Conservation (phyloP, 495 filamentous ascomycete species). For the Zalerion maritima region DNA sequence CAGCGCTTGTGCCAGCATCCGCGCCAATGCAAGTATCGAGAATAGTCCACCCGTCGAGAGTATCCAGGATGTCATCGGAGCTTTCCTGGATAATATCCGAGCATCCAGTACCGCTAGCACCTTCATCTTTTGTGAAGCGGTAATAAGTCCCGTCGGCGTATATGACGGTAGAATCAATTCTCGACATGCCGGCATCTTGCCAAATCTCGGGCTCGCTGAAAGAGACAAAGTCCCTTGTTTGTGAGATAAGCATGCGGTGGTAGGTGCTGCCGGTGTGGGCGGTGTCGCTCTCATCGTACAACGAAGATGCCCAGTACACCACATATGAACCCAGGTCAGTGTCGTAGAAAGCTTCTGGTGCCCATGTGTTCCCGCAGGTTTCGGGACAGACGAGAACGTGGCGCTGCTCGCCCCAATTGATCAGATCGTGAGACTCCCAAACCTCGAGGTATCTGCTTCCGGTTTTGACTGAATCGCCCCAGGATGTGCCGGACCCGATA, state of each 20-base stretch:
- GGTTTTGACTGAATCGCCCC: constrained; percentile 7
- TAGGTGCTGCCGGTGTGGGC: constrained; percentile 6
- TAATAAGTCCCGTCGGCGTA: constrained; percentile 7
- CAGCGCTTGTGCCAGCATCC: constrained; percentile 8
- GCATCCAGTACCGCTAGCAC: constrained; percentile 7
- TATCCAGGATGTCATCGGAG: constrained; percentile 3
- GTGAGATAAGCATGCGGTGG: constrained; percentile 11
- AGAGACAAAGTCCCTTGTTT: constrained; percentile 10
- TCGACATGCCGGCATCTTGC: constrained; percentile 10
- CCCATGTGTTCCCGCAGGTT: constrained; percentile 11
- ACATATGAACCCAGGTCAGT: constrained; percentile 7
- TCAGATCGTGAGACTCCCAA: constrained; percentile 11
- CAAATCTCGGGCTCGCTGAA: constrained; percentile 12
- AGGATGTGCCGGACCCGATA: constrained; percentile 12
- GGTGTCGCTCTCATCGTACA: constrained; percentile 7
- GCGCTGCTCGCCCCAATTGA: constrained; percentile 10
- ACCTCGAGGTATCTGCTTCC: constrained; percentile 11
- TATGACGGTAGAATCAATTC: constrained; percentile 12
- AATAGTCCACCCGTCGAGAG: constrained; percentile 5
- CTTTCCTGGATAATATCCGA: constrained; percentile 11
- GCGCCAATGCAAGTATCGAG: constrained; percentile 9
- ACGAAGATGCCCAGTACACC: constrained; percentile 12
- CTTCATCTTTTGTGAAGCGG: constrained; percentile 15
- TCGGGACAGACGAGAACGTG: constrained; percentile 10
- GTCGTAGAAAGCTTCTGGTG: constrained; percentile 13